A percentile compares a stretch with the other conserved stretches of the same genome.
Conservation (phyloP, 2,329 filamentous ascomycete genomes). For the Arthrobotrys iridis region DNA sequence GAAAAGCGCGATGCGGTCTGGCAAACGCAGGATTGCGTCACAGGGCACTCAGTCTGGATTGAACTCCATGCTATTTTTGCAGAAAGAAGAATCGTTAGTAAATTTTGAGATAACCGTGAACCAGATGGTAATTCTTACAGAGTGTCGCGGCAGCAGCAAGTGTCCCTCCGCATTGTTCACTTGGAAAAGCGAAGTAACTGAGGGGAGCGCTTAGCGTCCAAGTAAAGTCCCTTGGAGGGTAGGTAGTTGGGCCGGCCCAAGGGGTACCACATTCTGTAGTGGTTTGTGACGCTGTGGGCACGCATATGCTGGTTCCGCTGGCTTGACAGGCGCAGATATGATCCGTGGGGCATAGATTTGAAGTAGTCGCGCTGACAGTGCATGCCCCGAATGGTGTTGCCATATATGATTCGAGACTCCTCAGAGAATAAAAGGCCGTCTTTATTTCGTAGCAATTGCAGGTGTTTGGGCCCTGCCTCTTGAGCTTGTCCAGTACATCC, state of each 20-base stretch:
- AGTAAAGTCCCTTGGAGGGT: not conserved
- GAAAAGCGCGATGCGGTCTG: not conserved
- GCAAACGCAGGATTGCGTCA: slow-evolving; percentile 13
- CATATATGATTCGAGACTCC: not conserved
- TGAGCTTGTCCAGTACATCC: not conserved
- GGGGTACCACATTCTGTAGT: not conserved
- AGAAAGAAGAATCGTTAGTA: not conserved
- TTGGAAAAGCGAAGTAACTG: slow-evolving; percentile 1
- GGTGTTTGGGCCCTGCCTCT: slow-evolving; percentile 3
- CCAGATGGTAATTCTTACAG: slow-evolving; percentile 2
- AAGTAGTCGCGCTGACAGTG: not conserved
- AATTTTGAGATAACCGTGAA: not conserved
- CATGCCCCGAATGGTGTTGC: slow-evolving; percentile 19
- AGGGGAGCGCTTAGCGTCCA: not conserved
- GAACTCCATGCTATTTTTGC: slow-evolving; percentile 20
- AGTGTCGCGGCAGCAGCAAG: not conserved
- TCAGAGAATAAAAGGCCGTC: not conserved
- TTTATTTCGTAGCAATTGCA: slow-evolving; percentile 7
- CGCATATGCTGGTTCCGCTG: slow-evolving; percentile 22
- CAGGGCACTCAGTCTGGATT: slow-evolving; percentile 9
- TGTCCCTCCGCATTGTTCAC: slow-evolving; percentile 36
- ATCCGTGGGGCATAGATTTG: slow-evolving; percentile 26
- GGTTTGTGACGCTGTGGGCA: slow-evolving; percentile 5
- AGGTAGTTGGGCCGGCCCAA: slow-evolving; percentile 13
- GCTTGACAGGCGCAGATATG: slow-evolving; percentile 24